Evolutionary conservation across 352 stramenopile genomes (phyloP), one percentile per base, ranked within the genome.

Genomic region (Pythium sp.): DNA sequence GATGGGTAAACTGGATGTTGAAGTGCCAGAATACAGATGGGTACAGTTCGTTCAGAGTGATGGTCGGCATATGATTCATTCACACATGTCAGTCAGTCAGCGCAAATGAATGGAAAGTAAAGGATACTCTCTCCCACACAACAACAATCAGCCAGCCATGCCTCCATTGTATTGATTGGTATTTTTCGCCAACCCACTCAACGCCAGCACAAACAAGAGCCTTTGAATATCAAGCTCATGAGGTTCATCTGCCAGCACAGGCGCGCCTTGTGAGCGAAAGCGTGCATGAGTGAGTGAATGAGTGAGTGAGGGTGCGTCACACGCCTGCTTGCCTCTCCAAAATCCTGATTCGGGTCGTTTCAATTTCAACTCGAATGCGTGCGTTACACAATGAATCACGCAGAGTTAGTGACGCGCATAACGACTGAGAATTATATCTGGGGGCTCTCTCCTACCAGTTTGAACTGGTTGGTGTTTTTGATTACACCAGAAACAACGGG

Each of bases 1-100:
- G 43, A 51, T 22, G 43, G 18, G 43, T 5, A 51, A 51, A 51
- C 43, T 51, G 43, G 43, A 51, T 51, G 62, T 71, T 38, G 46
- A 61, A 36, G 54, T 73, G 56, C 12, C 28, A 61, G 56, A 14
- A 14, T 57, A 22, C 43, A 51, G 24, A 57, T 57, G 51, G 51
- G 51, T 57, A 57, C 51, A 57, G 24, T 20, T 15, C 22, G 5
- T 7, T 4, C 12, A 57, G 51, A 57, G n/a, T 57, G 51, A 57
- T 57, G 51, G 51, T 57, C 51, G 3, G 18, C 12, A 57, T 34
- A 26, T 34, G 51, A 30, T 57, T 34, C 51, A 6, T 46, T 46
- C 38, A 46, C 38, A 46, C 38, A 46, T 46, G 38, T 4, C 36
- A 43, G 11, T 47, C 41, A 47, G 41, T 47, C 41, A 47, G 41